Evolutionary conservation across 2,329 filamentous ascomycete genomes (phyloP).

Genomic region (Amphichorda felina): DNA sequence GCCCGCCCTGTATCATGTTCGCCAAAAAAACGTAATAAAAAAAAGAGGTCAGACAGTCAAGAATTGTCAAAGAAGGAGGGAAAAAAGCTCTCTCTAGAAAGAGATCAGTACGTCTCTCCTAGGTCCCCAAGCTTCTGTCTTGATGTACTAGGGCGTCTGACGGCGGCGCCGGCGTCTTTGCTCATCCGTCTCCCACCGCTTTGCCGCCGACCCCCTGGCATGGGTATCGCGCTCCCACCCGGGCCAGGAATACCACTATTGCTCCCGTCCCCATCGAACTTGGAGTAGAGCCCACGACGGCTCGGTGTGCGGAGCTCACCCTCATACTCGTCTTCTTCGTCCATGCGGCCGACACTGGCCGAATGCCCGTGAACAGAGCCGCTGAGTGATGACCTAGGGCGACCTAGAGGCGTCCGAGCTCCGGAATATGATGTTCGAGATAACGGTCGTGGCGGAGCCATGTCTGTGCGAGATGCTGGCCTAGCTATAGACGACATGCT

Average conservation of each 20-base stretch:
- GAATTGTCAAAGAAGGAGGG: neutral
- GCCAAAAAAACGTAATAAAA: neutral
- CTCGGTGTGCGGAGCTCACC: slow-evolving; percentile 38
- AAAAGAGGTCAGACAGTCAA: neutral
- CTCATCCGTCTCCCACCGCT: slow-evolving; percentile 29
- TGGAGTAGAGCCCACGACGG: slow-evolving; percentile 38
- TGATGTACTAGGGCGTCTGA: too few relatives aligned
- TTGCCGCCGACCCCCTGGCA: slow-evolving; percentile 29
- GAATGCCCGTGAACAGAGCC: slow-evolving; percentile 49
- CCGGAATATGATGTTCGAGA: slow-evolving; percentile 52
- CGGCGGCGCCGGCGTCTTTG: slow-evolving; percentile 16
- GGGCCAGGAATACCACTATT: slow-evolving; percentile 27
- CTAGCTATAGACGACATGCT: slow-evolving; percentile 45
- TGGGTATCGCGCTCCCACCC: slow-evolving; percentile 33
- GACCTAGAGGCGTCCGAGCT: slow-evolving; percentile 52
- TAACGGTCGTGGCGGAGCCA: slow-evolving; percentile 45
- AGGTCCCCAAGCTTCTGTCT: slow-evolving; percentile 33
- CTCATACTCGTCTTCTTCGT: slow-evolving; percentile 31
- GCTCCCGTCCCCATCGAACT: slow-evolving; percentile 28
- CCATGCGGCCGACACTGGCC: slow-evolving; percentile 43
- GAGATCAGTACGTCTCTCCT: slow-evolving; percentile 41
- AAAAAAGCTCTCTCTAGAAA: neutral
- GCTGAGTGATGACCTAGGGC: slow-evolving; percentile 61
- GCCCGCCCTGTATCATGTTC: neutral
- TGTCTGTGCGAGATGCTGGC: slow-evolving; percentile 40